Evolutionary conservation across 2,329 filamentous ascomycete species (phyloP), one percentile per base, ranked within the genome.

Genomic region (Botrytis cinerea): DNA sequence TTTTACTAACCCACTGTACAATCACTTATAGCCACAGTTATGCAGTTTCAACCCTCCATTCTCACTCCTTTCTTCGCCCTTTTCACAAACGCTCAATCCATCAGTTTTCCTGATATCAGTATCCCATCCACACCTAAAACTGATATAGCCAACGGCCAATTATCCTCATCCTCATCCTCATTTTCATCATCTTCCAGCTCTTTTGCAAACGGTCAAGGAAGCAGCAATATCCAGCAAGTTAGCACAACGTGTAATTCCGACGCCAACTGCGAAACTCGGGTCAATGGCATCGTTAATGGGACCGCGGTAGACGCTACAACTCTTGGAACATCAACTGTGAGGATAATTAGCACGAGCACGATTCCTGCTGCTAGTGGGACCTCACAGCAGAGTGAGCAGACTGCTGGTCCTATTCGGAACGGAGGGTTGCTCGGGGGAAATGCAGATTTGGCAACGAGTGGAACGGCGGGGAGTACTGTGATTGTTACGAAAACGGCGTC

Each of bases 131-230:
- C 45, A 40, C 38, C 38, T 12, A n/a, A 32, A 38, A 20, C 38
- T 22, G 35, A 43, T 43, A 10, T 22, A 12, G 5, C 35, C n/a
- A 69, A 57, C 12, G n/a, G 48, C 32, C 38, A 69, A 25, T 69
- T n/a, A 43, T 69, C 48, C 35, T 69, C 38, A 43, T 69, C 48
- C 35, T 69, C 66, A 10, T 43, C 25, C 7, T 69, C 66, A 28
- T 69, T 32, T 28, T 68, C 66, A 32, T 69, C 66, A 16, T 69
- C 66, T 7, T 69, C 66, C n/a, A 69, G 66, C 14, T 69, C 66
- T 59, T 69, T 57, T 16, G 35, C 66, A 32, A 10, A 57, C n/a
- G 66, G 66, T 1, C 48, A 43, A 3, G 66, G 48, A 57, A 43
- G 66, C 35, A 43, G 38, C 16, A 59, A 12, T 43, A 40, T 43